phyloP scores from a whole-genome alignment of 441 rosid species.

The Populus trichocarpa region DNA sequence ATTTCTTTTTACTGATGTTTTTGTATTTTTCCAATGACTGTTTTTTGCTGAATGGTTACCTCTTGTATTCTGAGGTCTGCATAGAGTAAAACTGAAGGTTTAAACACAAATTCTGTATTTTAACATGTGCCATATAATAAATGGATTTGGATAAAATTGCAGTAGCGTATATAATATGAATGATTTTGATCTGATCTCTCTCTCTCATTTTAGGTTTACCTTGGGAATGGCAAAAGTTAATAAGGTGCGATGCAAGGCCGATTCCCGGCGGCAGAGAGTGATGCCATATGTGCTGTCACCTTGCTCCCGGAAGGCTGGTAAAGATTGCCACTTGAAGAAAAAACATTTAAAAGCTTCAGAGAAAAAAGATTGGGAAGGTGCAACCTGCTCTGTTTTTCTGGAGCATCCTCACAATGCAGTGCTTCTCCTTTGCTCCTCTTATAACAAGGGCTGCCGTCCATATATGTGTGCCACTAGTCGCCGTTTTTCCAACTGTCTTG shows the following conservation, averaged over 20 bases:
- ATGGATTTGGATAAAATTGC: neutral
- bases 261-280: conserved; percentile 19
- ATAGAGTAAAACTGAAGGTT: neutral
- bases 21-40: neutral
- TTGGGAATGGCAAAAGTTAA: conserved; percentile 54
- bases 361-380: conserved; percentile 71
- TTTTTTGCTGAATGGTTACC: neutral
- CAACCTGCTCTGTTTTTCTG: conserved; percentile 84
- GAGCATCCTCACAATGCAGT: conserved; percentile 95
- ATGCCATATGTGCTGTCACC: conserved; percentile 26
- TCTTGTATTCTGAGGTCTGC: neutral
- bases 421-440: conserved; percentile 92
- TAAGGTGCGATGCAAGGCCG: conserved; percentile 28
- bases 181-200: neutral
- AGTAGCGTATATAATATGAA: neutral
- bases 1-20: too few species aligned
- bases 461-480: conserved; percentile 96
- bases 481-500: conserved; percentile 91
- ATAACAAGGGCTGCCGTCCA: conserved; percentile 93
- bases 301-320: conserved; percentile 29
- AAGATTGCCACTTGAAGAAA: conserved; percentile 25
- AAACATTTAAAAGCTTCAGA: conserved; percentile 28
- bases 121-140: neutral
- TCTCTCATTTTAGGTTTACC: conserved; percentile 26
- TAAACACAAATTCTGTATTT: neutral